Conservation (phyloP, 306 rosid species). For the Inga leiocalycina region DNA sequence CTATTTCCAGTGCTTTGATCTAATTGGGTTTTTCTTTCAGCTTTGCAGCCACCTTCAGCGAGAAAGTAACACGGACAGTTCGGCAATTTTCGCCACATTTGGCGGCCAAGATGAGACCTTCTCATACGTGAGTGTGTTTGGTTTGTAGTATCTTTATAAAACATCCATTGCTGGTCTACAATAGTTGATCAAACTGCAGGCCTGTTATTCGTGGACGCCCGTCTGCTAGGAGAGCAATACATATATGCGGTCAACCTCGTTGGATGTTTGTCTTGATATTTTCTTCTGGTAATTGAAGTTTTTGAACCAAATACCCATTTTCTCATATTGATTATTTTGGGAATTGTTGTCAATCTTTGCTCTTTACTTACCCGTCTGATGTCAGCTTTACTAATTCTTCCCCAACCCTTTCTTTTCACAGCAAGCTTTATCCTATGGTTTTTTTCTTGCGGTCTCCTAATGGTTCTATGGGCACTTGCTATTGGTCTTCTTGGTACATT, state of each 20-base stretch:
- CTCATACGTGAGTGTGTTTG: constrained; percentile 78
- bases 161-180: neutral
- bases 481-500: constrained; percentile 84
- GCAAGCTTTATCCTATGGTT: constrained; percentile 87
- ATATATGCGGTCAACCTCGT: constrained; percentile 94
- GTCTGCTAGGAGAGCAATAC: constrained; percentile 80
- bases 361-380: neutral
- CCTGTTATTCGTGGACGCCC: constrained; percentile 39
- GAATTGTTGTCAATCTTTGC: constrained; percentile 14
- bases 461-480: constrained; percentile 82
- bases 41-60: constrained; percentile 75
- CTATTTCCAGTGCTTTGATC: too few relatives aligned
- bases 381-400: constrained; percentile 6
- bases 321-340: constrained; percentile 19
- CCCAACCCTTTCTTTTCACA: constrained; percentile 22
- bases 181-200: constrained; percentile 32
- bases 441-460: constrained; percentile 78
- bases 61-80: constrained; percentile 83
- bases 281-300: constrained; percentile 64
- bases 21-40: constrained; percentile 5
- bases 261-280: constrained; percentile 84
- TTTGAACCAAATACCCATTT: constrained; percentile 3
- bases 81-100: constrained; percentile 92
- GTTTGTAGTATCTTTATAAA: constrained; percentile 19
- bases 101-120: constrained; percentile 98